Conservation (phyloP, 768 basidiomycete species). For the Suillus spraguei region DNA sequence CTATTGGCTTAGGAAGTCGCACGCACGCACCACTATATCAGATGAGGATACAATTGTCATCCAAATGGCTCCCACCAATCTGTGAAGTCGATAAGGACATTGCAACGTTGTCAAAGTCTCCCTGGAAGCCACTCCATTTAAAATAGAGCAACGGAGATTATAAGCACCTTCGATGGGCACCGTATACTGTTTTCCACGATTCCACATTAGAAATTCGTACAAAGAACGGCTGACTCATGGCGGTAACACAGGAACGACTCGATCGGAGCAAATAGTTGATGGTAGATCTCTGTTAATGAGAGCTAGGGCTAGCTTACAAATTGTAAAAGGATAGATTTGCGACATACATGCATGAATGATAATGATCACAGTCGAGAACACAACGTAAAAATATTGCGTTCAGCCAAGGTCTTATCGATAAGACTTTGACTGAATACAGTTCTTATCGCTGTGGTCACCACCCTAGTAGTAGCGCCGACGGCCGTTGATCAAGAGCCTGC, state of each 20-base stretch:
- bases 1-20: background rate
- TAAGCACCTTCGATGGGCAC: background rate
- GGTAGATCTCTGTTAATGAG: background rate
- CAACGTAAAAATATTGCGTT: background rate
- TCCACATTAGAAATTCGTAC: background rate
- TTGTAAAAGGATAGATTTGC: background rate
- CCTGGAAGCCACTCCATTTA: background rate
- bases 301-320: background rate
- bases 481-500: background rate
- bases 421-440: background rate
- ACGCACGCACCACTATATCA: background rate
- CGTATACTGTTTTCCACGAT: background rate
- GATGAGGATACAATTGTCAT: slow-evolving; percentile 17
- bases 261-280: background rate
- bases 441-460: background rate
- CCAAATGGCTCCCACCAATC: slow-evolving; percentile 28
- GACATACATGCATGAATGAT: background rate
- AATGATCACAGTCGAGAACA: background rate
- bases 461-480: background rate
- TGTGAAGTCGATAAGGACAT: slow-evolving; percentile 1
- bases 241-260: background rate
- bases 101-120: background rate
- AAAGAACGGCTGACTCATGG: background rate
- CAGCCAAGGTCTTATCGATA: background rate
- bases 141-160: slow-evolving; percentile 5